Conservation (phyloP, 2,329 filamentous ascomycete genomes). For the Penicillium sp. region DNA sequence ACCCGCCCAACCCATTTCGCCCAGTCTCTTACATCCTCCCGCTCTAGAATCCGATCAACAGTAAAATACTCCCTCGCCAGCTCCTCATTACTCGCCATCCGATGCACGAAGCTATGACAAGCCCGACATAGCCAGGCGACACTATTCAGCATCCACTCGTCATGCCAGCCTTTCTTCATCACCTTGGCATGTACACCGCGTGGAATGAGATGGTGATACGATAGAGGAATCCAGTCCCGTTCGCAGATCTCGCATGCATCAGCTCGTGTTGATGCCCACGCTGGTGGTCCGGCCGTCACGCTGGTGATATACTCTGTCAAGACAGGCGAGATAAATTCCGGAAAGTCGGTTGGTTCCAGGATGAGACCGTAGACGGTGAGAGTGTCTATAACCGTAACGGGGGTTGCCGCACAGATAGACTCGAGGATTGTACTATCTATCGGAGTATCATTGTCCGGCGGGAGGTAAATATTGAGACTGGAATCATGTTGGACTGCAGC, state of each 20-base stretch:
- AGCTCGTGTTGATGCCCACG: slow-evolving; percentile 54
- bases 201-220: slow-evolving; percentile 85
- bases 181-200: slow-evolving; percentile 68
- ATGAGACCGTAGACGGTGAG: slow-evolving; percentile 62
- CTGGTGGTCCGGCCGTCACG: slow-evolving; percentile 57
- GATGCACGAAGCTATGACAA: slow-evolving; percentile 77
- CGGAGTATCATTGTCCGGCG: slow-evolving; percentile 39
- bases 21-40: slow-evolving; percentile 67
- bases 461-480: slow-evolving; percentile 50
- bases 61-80: slow-evolving; percentile 67
- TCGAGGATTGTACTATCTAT: slow-evolving; percentile 50
- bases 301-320: slow-evolving; percentile 57
- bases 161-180: slow-evolving; percentile 72
- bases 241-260: slow-evolving; percentile 69
- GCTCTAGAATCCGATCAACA: slow-evolving; percentile 62
- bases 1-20: slow-evolving; percentile 66
- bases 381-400: slow-evolving; percentile 59
- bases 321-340: slow-evolving; percentile 57
- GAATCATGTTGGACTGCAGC: slow-evolving; percentile 48
- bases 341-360: slow-evolving; percentile 41
- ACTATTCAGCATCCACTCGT: slow-evolving; percentile 65
- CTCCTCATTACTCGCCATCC: slow-evolving; percentile 68
- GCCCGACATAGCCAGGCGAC: slow-evolving; percentile 83
- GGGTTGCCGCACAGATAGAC: slow-evolving; percentile 50
- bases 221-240: slow-evolving; percentile 66